Conservation (phyloP, 2,329 filamentous ascomycete genomes). For the Chaetomium olivaceum region DNA sequence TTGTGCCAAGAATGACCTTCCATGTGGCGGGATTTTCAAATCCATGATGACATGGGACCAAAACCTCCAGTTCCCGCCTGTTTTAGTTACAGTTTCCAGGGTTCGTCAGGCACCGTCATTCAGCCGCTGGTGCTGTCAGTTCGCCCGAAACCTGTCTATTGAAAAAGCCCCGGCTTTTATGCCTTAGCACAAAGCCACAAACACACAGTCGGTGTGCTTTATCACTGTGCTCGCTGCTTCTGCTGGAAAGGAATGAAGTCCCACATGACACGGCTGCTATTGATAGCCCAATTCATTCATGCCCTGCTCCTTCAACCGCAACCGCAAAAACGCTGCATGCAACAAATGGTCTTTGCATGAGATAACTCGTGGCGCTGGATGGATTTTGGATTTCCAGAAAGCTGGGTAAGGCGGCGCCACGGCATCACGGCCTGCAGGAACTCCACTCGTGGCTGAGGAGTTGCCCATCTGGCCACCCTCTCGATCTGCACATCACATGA, state of each 20-base stretch:
- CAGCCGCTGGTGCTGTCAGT: background rate
- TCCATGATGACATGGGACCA: background rate
- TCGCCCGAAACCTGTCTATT: background rate
- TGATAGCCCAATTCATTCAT: background rate
- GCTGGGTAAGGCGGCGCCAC: background rate
- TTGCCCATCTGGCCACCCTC: too few relatives aligned
- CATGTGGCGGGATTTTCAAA: background rate
- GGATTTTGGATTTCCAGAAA: background rate
- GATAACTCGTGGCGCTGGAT: background rate
- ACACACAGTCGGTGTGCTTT: background rate
- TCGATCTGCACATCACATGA: too few relatives aligned
- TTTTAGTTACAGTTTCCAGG: background rate
- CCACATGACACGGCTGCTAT: background rate
- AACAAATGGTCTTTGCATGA: background rate
- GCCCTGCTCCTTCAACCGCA: too few relatives aligned
- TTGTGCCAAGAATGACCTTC: conserved; percentile 12
- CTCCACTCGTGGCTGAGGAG: background rate
- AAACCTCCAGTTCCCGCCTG: background rate
- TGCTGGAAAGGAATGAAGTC: background rate
- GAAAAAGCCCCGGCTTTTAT: background rate
- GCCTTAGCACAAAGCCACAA: background rate
- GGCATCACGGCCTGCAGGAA: background rate
- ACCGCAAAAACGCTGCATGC: too few relatives aligned
- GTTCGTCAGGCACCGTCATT: background rate
- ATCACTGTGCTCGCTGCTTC: too few relatives aligned